These are phyloP conservation scores for Lipomyces mesembrius DNA, from an alignment of 805 yeast genomes.

Conservation along the genomic window DNA sequence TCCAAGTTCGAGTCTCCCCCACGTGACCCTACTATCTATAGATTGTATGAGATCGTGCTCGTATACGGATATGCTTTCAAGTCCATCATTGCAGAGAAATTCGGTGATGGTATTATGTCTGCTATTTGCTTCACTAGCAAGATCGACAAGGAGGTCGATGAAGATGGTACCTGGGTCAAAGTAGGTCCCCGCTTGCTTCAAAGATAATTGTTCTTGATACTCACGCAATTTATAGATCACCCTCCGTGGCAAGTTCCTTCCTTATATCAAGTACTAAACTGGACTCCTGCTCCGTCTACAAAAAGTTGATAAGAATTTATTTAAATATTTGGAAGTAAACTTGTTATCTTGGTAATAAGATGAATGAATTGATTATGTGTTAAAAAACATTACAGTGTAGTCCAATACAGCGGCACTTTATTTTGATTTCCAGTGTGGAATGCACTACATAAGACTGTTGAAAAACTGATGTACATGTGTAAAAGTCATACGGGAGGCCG, in stretches of 20 bases:
- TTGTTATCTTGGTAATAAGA: background rate
- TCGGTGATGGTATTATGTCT: conserved; percentile 39
- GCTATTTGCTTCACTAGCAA: conserved; percentile 38
- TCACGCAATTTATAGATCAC: conserved; percentile 21
- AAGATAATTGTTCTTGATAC: background rate
- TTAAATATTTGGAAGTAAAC: background rate
- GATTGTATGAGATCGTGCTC: conserved; percentile 37
- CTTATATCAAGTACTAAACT: conserved; percentile 37
- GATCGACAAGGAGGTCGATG: conserved; percentile 38
- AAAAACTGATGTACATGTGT: too few species aligned
- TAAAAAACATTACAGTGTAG: too few species aligned
- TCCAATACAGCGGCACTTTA: too few species aligned
- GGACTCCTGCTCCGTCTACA: background rate
- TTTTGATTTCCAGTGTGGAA: too few species aligned
- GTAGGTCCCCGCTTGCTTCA: background rate
- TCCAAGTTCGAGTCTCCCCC: conserved; percentile 31
- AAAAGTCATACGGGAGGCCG: too few species aligned
- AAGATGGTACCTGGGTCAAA: conserved; percentile 38
- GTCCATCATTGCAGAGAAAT: conserved; percentile 36
- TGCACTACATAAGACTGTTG: too few species aligned
- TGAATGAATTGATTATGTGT: background rate
- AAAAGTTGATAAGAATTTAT: background rate
- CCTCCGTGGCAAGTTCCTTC: conserved; percentile 38
- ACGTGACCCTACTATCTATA: conserved; percentile 36
- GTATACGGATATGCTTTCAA: conserved; percentile 39